A percentile compares a stretch with the other conserved stretches of the same genome.
Conservation (phyloP, 345 rosid genomes). For the Acer yangbiense region DNA sequence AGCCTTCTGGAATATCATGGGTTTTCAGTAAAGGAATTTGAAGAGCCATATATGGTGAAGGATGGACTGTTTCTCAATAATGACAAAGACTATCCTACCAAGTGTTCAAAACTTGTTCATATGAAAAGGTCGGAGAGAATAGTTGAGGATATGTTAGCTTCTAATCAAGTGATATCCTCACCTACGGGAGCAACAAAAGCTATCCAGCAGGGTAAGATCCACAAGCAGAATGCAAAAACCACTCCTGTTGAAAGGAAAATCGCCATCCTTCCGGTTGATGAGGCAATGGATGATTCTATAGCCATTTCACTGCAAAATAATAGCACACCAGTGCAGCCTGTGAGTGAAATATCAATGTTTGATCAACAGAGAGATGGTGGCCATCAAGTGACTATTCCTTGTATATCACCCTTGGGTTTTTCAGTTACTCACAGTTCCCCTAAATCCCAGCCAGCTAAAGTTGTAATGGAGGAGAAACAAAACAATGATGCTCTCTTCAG, state of each 20-base stretch:
- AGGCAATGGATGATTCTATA: constrained; percentile 48
- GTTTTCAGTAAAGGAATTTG: constrained; percentile 70
- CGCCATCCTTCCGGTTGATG: constrained; percentile 35
- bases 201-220: constrained; percentile 30
- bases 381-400: constrained; percentile 30
- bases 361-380: constrained; percentile 33
- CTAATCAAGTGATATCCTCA: constrained; percentile 31
- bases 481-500: constrained; percentile 27
- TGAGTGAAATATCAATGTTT: constrained; percentile 31
- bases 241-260: constrained; percentile 37
- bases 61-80: constrained; percentile 76
- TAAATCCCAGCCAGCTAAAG: constrained; percentile 33
- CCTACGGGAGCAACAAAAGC: constrained; percentile 36
- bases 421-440: constrained; percentile 43
- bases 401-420: constrained; percentile 37
- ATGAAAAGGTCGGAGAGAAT: constrained; percentile 66
- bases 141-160: constrained; percentile 62
- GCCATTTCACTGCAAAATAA: constrained; percentile 41
- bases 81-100: constrained; percentile 80
- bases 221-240: constrained; percentile 33
- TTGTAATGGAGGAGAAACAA: constrained; percentile 38
- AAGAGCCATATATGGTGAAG: constrained; percentile 95
- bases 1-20: constrained; percentile 73
- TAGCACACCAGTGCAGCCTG: constrained; percentile 29
- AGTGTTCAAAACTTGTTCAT: constrained; percentile 82